Base-by-base conservation (phyloP, 306 rosid genomes). In the Bauhinia variegata region DNA sequence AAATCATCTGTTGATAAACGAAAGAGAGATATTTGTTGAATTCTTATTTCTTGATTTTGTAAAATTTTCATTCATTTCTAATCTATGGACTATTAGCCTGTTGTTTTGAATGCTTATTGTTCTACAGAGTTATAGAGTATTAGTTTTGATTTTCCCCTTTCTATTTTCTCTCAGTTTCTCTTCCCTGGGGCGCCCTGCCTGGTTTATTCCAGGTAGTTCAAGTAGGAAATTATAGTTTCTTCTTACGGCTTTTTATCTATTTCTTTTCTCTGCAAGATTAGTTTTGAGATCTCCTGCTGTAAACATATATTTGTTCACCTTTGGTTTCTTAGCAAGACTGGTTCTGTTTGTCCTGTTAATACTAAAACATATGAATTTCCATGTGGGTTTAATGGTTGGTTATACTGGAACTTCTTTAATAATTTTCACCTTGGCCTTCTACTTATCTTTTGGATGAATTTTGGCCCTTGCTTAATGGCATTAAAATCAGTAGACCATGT, bases 41-140 rank as follows among this genome's bases (percentile, higher is more conserved):
- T 30, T 68, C 48, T 50, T 31, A 19, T 32, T 54, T 68, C 16
- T 55, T 41, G 39, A 63, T 55, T 23, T 69, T 46, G 48, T 50
- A 12, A 39, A 33, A 16, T 73, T 17, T 12, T n/a, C 28, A 38
- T 77, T 17, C 58, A 52, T 71, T 54, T 70, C 19, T 23, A 32
- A 65, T 66, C 50, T 15, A 5, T 65, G 60, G 54, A 23, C 64
- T 41, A 39, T 49, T 32, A 48, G 46, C 15, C 63, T 56, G 36
- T 5, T 36, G 9, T 5, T 5, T 63, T 63, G 19, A 43, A 51
- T 39, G 59, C 28, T 48, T 41, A 54, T 46, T 6, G 67, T 57
- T 68, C 14, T 5, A 28, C 17, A 11, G 13, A 34, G 15, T 12
- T 61, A 18, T 19, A 38, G 5, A 19, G 54, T 42, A 60, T 30